Conservation (phyloP, 2,329 filamentous ascomycete genomes). For the Apiospora saccharicola region DNA sequence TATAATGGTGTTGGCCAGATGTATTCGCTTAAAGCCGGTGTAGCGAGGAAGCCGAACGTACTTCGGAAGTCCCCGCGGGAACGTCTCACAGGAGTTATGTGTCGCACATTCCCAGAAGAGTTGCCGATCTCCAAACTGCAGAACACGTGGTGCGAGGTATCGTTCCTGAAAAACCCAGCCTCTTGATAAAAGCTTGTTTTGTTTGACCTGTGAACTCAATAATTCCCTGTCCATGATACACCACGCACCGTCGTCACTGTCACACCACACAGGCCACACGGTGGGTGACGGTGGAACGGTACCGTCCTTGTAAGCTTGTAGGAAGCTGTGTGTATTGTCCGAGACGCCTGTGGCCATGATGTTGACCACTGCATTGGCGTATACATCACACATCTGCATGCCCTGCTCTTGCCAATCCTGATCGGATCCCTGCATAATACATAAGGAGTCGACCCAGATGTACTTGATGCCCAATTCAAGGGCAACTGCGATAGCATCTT, state of each 20-base stretch:
- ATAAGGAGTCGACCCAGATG: conserved; percentile 30
- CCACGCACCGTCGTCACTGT: too few relatives aligned
- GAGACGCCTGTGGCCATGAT: conserved; percentile 19
- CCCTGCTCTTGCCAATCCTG: conserved; percentile 25
- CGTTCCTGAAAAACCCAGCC: conserved; percentile 24
- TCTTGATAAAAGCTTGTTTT: conserved; percentile 4
- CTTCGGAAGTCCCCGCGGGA: not conserved
- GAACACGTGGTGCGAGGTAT: not conserved
- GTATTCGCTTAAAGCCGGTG: conserved; percentile 21
- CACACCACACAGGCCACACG: not conserved
- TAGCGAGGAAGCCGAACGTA: not conserved
- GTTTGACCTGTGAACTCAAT: too few relatives aligned
- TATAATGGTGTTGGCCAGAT: not conserved
- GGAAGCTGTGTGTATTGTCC: conserved; percentile 9
- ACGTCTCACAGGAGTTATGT: conserved; percentile 22
- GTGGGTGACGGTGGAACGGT: not conserved
- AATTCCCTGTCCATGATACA: too few relatives aligned
- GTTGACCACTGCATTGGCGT: conserved; percentile 22
- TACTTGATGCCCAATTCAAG: conserved; percentile 22
- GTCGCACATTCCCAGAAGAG: conserved; percentile 24
- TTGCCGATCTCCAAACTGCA: not conserved
- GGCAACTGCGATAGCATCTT: conserved; percentile 23
- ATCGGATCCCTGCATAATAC: conserved; percentile 26
- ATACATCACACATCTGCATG: conserved; percentile 23
- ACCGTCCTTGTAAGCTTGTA: not conserved